Evolutionary conservation across 1,284 basidiomycete genomes (phyloP), one percentile per base, ranked within the genome.

Genomic region (Heliocybe sulcata): DNA sequence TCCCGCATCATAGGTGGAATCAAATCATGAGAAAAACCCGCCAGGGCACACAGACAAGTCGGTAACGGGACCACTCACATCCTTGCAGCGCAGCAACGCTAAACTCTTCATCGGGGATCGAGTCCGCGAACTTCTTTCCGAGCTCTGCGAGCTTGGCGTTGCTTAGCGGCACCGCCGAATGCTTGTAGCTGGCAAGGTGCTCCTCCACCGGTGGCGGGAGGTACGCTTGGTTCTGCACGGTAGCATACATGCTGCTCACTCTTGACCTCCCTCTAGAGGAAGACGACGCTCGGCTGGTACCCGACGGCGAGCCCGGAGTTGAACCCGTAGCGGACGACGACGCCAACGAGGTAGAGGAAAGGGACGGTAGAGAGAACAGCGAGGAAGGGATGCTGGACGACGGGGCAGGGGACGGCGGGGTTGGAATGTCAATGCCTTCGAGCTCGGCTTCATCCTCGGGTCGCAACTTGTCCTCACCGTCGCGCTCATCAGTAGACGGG

Each of bases 61-160:
- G 57, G 63, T 60, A 58, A 63, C 61, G 49, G 59, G 54, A 54
- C 6, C 14, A 82, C 86, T 78, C 67, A 88, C 86, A 92, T 65
- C 89, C 90, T 71, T 92, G 90, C 56, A 93, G 72, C 55, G 87
- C 84, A n/a, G 91, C 90, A 54, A 92, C 86, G 61, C 86, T 88
- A 65, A 92, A 90, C 69, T 87, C 86, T 42, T 87, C 83, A 23
- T 90, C 85, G 0, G 90, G 87, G 26, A 92, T 82, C 23, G 79
- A 71, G 57, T 86, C 83, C 2, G 88, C 86, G 64, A 92, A 93
- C 55, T 74, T 66, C 69, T 85, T 82, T 11, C 88, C 91, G 16
- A 92, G 72, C 16, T 70, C 65, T 27, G 78, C 80, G 26, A 91
- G 74, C 55, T 79, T 83, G 61, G 71, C 71, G 48, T 76, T 78